Percentiles rank a stretch among this genome's conserved stretches.
phyloP scores from a whole-genome alignment of 768 basidiomycete species.

The Amanita polypyramis region DNA sequence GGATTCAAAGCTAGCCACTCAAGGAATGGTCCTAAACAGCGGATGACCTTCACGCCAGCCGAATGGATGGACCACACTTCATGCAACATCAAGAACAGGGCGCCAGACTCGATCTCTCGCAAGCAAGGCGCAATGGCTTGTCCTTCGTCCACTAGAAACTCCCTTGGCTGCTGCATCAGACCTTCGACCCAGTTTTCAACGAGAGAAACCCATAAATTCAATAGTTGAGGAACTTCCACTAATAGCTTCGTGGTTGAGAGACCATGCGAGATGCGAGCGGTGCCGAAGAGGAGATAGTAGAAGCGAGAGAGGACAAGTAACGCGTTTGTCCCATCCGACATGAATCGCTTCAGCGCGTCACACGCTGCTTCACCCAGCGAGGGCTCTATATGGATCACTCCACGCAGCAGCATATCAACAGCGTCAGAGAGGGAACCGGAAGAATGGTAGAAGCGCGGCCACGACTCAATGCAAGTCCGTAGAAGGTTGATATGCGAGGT shows the following conservation, averaged over 20 bases:
- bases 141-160: conserved; percentile 31
- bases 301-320: conserved; percentile 52
- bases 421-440: conserved; percentile 46
- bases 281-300: conserved; percentile 65
- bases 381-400: conserved; percentile 81
- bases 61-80: conserved; percentile 38
- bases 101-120: conserved; percentile 59
- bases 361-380: conserved; percentile 57
- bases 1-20: conserved; percentile 29
- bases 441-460: conserved; percentile 71
- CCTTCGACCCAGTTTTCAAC: conserved; percentile 59
- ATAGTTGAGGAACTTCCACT: conserved; percentile 55
- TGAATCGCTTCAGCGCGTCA: conserved; percentile 61
- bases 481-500: conserved; percentile 60
- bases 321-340: conserved; percentile 46
- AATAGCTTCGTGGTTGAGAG: conserved; percentile 51
- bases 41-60: conserved; percentile 55
- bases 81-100: conserved; percentile 64
- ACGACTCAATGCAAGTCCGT: conserved; percentile 68
- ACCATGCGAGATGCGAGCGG: conserved; percentile 50
- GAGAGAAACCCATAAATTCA: conserved; percentile 64
- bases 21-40: conserved; percentile 41
- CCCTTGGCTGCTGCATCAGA: conserved; percentile 26
- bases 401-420: conserved; percentile 70
- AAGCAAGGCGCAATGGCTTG: conserved; percentile 34